A percentile compares a stretch with the other conserved stretches of the same genome.
phyloP scores from a whole-genome alignment of 1,284 basidiomycete species.

The Rhodotorula sp. region DNA sequence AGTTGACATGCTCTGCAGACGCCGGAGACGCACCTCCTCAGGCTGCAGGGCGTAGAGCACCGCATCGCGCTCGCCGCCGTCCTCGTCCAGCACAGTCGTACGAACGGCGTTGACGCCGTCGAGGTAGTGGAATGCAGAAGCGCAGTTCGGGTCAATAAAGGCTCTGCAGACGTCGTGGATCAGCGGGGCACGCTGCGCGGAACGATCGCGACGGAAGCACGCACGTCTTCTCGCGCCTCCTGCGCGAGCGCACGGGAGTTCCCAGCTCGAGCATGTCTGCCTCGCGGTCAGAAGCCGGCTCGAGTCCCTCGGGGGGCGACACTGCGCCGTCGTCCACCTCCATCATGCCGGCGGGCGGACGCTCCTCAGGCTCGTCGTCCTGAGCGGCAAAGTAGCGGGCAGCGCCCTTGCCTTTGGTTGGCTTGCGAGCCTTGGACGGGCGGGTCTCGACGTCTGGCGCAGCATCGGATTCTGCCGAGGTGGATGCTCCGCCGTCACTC shows the following conservation, averaged over 20 bases:
- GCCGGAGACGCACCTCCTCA: slow-evolving; percentile 31
- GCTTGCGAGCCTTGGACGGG: background rate
- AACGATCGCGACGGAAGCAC: background rate
- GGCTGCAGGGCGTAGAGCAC: slow-evolving; percentile 24
- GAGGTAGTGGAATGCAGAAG: slow-evolving; percentile 20
- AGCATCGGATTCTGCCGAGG: background rate
- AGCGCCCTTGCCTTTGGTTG: slow-evolving; percentile 4
- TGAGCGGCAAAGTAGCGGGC: slow-evolving; percentile 19
- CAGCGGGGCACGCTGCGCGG: background rate
- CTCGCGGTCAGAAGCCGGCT: background rate
- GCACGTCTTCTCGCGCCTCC: slow-evolving; percentile 34
- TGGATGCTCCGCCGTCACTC: background rate
- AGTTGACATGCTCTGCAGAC: too few species aligned
- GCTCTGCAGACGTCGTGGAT: slow-evolving; percentile 12
- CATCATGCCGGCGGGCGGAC: background rate
- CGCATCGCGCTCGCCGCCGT: background rate
- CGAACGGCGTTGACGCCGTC: slow-evolving; percentile 9
- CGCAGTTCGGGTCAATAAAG: slow-evolving; percentile 32
- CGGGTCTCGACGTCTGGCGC: too few species aligned
- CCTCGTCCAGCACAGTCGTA: background rate
- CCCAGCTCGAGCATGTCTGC: background rate
- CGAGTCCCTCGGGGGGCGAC: slow-evolving; percentile 4
- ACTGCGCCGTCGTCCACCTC: background rate
- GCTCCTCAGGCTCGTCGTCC: background rate
- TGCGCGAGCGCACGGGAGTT: background rate